Percentiles rank a stretch among this genome's conserved stretches.
These are phyloP conservation scores for Candida ponderosae DNA, from an alignment of 805 yeast genomes.

Conservation along the genomic window DNA sequence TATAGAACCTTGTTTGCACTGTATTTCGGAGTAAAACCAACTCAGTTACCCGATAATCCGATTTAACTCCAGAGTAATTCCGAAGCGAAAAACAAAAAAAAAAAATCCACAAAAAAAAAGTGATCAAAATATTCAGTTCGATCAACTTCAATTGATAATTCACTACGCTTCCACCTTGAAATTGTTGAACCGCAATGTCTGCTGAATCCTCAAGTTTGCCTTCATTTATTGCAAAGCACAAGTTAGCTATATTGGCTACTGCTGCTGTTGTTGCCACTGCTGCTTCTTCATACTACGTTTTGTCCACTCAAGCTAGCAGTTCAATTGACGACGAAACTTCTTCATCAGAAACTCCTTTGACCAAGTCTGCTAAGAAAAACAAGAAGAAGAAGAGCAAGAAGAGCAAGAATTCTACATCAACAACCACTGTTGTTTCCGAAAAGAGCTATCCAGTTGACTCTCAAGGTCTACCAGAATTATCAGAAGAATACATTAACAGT, in stretches of 20 bases:
- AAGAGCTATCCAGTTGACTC: slow-evolving; percentile 42
- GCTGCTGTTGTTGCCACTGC: slow-evolving; percentile 59
- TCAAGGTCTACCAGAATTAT: slow-evolving; percentile 52
- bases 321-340: too few species aligned
- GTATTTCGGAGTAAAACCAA: too few species aligned
- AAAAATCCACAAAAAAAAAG: too few species aligned
- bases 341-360: slow-evolving; percentile 13
- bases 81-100: too few species aligned
- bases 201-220: slow-evolving; percentile 10
- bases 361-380: slow-evolving; percentile 24
- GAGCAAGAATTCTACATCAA: slow-evolving; percentile 12
- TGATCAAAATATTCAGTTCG: too few species aligned
- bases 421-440: slow-evolving; percentile 18
- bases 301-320: slow-evolving; percentile 13
- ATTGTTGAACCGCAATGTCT: slow-evolving; percentile 11
- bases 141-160: too few species aligned
- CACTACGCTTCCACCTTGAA: too few species aligned
- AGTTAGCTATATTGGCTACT: slow-evolving; percentile 55
- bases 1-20: too few species aligned
- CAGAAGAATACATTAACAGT: slow-evolving; percentile 34
- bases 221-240: slow-evolving; percentile 34
- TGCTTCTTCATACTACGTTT: slow-evolving; percentile 50
- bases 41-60: too few species aligned
- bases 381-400: slow-evolving; percentile 39
- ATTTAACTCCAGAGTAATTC: too few species aligned